Evolutionary conservation across 305 asterid species (phyloP).

Genomic region (Withania somnifera): DNA sequence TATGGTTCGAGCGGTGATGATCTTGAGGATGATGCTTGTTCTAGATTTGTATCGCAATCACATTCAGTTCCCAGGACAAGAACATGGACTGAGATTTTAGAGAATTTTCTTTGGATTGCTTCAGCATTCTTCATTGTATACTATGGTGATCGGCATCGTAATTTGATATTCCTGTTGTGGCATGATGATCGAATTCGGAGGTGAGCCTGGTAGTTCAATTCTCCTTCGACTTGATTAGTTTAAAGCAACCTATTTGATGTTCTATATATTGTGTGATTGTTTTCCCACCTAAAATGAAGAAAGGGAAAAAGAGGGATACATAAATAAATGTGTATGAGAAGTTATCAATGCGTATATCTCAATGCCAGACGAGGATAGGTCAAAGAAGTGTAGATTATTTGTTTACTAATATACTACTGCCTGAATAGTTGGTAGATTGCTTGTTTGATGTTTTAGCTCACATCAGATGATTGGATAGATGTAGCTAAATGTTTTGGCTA

Average conservation of each 20-base stretch:
- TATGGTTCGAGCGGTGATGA: slow-evolving; percentile 54
- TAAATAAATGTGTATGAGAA: not conserved
- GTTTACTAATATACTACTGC: not conserved
- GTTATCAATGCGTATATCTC: not conserved
- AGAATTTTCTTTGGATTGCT: slow-evolving; percentile 49
- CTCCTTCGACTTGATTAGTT: too few relatives aligned
- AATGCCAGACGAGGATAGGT: not conserved
- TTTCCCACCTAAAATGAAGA: not conserved
- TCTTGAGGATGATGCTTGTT: slow-evolving; percentile 62
- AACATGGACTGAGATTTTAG: slow-evolving; percentile 38
- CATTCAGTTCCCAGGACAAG: slow-evolving; percentile 20
- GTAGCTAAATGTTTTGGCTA: not conserved
- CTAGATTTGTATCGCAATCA: slow-evolving; percentile 21
- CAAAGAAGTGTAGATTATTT: not conserved
- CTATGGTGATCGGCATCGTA: slow-evolving; percentile 42
- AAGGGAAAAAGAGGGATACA: not conserved
- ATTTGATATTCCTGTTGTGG: slow-evolving; percentile 40
- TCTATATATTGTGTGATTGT: not conserved
- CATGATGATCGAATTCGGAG: slow-evolving; percentile 42
- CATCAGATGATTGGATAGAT: not conserved
- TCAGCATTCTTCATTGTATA: slow-evolving; percentile 41
- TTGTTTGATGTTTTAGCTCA: not conserved
- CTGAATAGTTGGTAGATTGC: not conserved
- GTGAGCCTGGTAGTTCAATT: slow-evolving; percentile 10
- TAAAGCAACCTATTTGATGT: not conserved